Conservation (phyloP, 176 grass and related monocot genomes). For the Saccharum spontaneum region DNA sequence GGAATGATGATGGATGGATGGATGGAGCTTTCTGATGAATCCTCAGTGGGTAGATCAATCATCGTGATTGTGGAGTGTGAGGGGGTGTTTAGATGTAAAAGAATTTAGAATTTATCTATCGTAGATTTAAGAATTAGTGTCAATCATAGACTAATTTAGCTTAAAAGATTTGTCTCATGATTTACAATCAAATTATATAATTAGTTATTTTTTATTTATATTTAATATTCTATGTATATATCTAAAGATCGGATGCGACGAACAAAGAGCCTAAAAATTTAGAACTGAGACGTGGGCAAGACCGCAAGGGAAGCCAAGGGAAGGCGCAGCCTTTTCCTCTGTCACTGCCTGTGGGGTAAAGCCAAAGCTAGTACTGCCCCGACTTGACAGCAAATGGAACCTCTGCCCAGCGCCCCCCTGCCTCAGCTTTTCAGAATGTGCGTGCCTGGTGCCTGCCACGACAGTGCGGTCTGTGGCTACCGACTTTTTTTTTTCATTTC, state of each 20-base stretch:
- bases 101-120: no score
- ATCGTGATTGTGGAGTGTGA: no score
- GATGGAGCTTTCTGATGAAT: neutral
- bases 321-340: neutral
- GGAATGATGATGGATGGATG: neutral
- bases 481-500: neutral
- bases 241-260: no score
- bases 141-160: no score
- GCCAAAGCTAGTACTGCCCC: neutral
- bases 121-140: no score
- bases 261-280: no score
- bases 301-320: neutral
- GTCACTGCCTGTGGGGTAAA: slow-evolving; percentile 16
- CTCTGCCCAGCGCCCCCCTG: neutral
- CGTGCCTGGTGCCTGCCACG: neutral
- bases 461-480: neutral
- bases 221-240: no score
- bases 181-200: no score
- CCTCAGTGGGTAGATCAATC: neutral
- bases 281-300: neutral
- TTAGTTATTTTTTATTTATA: no score
- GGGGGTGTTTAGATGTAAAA: no score
- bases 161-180: no score
- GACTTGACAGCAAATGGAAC: slow-evolving; percentile 26
- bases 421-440: slow-evolving; percentile 16